phyloP scores from a whole-genome alignment of 805 yeast genomes.

The Geotrichum ghanense region DNA sequence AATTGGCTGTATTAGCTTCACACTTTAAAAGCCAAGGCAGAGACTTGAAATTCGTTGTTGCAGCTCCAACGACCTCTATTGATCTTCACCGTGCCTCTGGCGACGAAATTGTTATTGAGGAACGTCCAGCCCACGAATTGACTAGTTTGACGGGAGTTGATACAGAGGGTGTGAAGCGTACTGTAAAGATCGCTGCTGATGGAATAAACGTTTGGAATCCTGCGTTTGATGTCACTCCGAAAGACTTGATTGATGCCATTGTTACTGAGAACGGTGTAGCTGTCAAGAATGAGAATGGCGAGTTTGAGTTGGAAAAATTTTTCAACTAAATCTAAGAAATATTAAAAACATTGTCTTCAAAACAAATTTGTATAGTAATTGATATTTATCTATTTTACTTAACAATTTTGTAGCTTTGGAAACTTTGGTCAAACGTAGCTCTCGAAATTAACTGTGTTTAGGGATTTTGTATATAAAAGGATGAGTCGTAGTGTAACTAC shows the following conservation, averaged over 20 bases:
- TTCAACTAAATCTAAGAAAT: not conserved
- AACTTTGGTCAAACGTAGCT: no score
- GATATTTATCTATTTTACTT: no score
- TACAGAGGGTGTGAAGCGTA: slow-evolving; percentile 24
- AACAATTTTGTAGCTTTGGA: no score
- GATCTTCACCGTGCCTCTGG: slow-evolving; percentile 61
- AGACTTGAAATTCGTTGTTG: slow-evolving; percentile 76
- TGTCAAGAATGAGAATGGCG: slow-evolving; percentile 38
- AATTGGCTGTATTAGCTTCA: slow-evolving; percentile 64
- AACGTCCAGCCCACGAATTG: slow-evolving; percentile 72
- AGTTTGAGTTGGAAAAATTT: slow-evolving; percentile 32
- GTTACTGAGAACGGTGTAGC: slow-evolving; percentile 69
- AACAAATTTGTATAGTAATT: no score
- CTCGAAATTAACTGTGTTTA: no score
- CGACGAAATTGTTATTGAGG: slow-evolving; percentile 70
- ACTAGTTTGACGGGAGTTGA: slow-evolving; percentile 55
- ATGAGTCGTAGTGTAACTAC: no score
- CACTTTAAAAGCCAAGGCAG: slow-evolving; percentile 25
- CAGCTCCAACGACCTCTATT: slow-evolving; percentile 90
- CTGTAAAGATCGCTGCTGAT: slow-evolving; percentile 75
- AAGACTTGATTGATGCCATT: slow-evolving; percentile 70
- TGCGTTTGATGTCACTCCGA: slow-evolving; percentile 88
- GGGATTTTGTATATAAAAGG: no score
- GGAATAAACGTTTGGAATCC: slow-evolving; percentile 91
- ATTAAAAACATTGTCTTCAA: no score